These are phyloP conservation scores for Schizophyllum amplum DNA, from an alignment of 1,284 basidiomycete genomes.

Conservation along the genomic window DNA sequence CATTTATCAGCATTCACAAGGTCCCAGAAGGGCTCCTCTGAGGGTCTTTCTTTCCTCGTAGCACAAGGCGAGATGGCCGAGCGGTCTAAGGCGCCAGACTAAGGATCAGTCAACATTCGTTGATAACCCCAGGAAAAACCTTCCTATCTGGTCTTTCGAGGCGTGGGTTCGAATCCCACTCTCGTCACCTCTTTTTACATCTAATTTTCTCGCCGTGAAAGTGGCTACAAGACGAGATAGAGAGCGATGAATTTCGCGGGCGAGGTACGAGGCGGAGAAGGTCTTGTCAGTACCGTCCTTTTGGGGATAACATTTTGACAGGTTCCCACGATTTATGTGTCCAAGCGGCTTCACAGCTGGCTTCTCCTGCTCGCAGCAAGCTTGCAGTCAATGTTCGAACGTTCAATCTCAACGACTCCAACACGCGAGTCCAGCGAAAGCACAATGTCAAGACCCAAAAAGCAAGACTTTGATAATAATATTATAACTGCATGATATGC, in stretches of 20 bases:
- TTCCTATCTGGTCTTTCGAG: constrained; percentile 49
- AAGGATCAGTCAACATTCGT: constrained; percentile 32
- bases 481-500: no score
- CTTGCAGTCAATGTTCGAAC: neutral
- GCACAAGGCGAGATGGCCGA: constrained; percentile 64
- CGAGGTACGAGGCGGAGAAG: neutral
- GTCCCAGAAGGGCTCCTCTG: no score
- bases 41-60: no score
- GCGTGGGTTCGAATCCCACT: constrained; percentile 70
- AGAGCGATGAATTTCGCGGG: neutral
- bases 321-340: neutral
- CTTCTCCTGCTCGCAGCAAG: neutral
- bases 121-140: neutral
- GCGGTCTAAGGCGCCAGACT: constrained; percentile 83
- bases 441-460: no score
- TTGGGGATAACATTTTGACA: neutral
- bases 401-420: no score
- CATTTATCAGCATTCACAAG: no score
- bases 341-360: neutral
- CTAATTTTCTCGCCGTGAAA: neutral
- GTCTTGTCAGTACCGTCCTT: neutral
- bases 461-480: no score
- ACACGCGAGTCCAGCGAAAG: no score
- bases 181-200: constrained; percentile 28
- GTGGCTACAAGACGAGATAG: neutral